Conservation (phyloP, 2,329 filamentous ascomycete species). For the Beauveria bassiana region DNA sequence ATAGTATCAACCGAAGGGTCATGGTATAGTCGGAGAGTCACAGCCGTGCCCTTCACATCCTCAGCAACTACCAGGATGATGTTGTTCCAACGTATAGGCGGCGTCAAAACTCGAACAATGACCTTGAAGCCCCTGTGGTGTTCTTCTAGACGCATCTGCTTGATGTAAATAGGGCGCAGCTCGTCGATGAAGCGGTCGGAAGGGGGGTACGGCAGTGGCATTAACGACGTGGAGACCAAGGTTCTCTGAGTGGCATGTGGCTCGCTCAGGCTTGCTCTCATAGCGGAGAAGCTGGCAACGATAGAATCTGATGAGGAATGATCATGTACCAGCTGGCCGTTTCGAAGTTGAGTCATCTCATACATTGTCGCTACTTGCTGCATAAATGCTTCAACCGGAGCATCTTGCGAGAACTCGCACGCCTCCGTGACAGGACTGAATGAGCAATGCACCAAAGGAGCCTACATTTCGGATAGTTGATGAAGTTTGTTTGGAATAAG, state of each 20-base stretch:
- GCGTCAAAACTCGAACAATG: constrained; percentile 17
- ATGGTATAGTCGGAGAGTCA: constrained; percentile 33
- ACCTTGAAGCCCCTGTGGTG: constrained; percentile 14
- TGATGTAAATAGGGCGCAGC: background rate
- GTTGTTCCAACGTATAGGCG: constrained; percentile 1
- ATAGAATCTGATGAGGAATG: background rate
- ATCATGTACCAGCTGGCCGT: background rate
- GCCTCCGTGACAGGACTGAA: background rate
- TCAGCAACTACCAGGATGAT: constrained; percentile 24
- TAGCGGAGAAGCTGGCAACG: background rate
- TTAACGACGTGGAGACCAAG: background rate
- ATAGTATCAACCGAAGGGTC: constrained; percentile 30
- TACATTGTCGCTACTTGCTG: background rate
- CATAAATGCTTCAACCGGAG: background rate
- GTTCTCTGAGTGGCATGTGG: background rate
- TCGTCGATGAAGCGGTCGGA: background rate
- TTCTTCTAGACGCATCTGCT: background rate
- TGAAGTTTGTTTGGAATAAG: too few species aligned
- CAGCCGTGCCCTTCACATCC: constrained; percentile 29
- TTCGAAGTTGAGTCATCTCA: background rate
- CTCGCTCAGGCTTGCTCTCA: background rate
- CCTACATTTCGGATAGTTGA: too few species aligned
- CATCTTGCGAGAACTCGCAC: background rate
- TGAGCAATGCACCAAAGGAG: background rate
- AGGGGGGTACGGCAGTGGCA: background rate